These are phyloP conservation scores for Cryptococcus sp. DNA, from an alignment of 1,284 basidiomycete species.

Conservation along the genomic window DNA sequence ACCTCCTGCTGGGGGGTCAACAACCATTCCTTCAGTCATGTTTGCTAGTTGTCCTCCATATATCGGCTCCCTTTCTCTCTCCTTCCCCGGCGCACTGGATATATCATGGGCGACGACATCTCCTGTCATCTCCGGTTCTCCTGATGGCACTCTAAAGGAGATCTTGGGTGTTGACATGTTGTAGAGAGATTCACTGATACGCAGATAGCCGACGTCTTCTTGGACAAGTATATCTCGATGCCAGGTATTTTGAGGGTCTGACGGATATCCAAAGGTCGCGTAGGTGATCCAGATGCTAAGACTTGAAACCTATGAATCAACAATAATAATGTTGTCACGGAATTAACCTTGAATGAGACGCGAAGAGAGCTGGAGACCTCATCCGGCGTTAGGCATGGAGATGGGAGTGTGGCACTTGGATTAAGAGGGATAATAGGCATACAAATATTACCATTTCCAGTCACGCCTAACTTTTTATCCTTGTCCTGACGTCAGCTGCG, in stretches of 20 bases:
- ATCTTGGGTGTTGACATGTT: conserved; percentile 44
- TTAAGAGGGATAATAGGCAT: background rate
- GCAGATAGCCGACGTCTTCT: too few relatives aligned
- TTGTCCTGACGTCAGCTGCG: background rate
- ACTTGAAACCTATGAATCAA: too few relatives aligned
- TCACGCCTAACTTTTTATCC: too few relatives aligned
- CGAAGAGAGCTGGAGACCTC: too few relatives aligned
- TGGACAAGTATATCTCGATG: too few relatives aligned
- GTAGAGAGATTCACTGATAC: background rate
- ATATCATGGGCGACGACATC: conserved; percentile 40
- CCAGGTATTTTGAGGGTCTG: too few relatives aligned
- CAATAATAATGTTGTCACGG: too few relatives aligned
- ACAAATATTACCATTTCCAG: too few relatives aligned
- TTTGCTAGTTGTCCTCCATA: conserved; percentile 45
- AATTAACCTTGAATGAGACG: too few relatives aligned
- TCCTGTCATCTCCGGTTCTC: conserved; percentile 11
- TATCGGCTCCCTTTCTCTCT: conserved; percentile 46
- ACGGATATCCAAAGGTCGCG: too few relatives aligned
- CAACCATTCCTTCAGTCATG: conserved; percentile 33
- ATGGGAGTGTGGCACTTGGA: background rate
- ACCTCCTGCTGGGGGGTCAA: conserved; percentile 25
- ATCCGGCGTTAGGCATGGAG: background rate
- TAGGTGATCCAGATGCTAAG: too few relatives aligned
- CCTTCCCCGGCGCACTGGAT: conserved; percentile 44
- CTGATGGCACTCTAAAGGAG: conserved; percentile 31